A percentile compares a stretch with the other conserved stretches of the same genome.
Conservation (phyloP, 257 asterid species). For the Mitragyna speciosa region DNA sequence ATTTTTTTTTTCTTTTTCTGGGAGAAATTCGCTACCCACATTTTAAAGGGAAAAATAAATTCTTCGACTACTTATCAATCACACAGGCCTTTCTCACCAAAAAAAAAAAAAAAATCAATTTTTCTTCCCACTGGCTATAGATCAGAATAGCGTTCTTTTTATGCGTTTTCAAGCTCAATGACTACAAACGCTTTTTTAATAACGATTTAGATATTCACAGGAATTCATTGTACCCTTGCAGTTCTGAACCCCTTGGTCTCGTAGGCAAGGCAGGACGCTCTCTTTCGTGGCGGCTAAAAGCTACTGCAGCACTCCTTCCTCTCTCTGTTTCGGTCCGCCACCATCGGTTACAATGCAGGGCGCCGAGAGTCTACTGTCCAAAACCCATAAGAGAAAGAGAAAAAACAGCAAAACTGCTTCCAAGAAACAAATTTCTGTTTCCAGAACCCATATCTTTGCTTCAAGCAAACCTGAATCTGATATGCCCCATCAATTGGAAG, state of each 20-base stretch:
- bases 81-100: too few relatives aligned
- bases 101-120: too few relatives aligned
- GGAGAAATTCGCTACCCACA: too few relatives aligned
- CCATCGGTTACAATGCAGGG: slow-evolving; percentile 44
- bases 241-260: not conserved
- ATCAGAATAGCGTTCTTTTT: too few relatives aligned
- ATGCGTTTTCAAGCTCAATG: too few relatives aligned
- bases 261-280: not conserved
- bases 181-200: too few relatives aligned
- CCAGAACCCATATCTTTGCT: not conserved
- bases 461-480: slow-evolving; percentile 27
- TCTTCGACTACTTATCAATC: too few relatives aligned
- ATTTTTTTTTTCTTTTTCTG: too few relatives aligned
- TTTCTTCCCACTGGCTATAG: too few relatives aligned
- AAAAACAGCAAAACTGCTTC: slow-evolving; percentile 28
- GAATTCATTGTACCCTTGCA: too few relatives aligned
- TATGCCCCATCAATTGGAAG: slow-evolving; percentile 15
- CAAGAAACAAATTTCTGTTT: slow-evolving; percentile 10
- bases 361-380: slow-evolving; percentile 40
- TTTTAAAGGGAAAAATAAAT: too few relatives aligned
- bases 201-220: too few relatives aligned
- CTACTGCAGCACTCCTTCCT: not conserved
- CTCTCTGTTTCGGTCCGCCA: slow-evolving; percentile 8
- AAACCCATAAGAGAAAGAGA: slow-evolving; percentile 32
- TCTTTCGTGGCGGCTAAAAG: slow-evolving; percentile 5